Conservation (phyloP, 2,329 filamentous ascomycete genomes). For the Septoria petroselini region DNA sequence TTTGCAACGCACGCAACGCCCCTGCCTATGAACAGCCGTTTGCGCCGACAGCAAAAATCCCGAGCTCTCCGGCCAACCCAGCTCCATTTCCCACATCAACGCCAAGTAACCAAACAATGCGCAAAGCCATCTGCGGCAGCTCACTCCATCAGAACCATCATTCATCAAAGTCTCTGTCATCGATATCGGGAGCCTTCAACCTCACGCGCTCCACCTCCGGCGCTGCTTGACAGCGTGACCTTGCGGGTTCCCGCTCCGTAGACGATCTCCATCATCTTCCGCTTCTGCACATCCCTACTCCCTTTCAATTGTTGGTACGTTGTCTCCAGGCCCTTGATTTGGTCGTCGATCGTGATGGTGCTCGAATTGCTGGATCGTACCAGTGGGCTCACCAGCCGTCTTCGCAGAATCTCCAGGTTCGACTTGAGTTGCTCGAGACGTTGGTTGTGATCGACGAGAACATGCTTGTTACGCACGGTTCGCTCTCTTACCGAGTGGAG, state of each 20-base stretch:
- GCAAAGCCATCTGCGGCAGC: too few relatives aligned
- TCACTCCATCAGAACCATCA: background rate
- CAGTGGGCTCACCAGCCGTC: conserved; percentile 79
- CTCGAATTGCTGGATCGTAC: conserved; percentile 67
- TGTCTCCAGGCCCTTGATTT: conserved; percentile 77
- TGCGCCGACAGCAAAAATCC: too few relatives aligned
- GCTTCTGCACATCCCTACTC: conserved; percentile 67
- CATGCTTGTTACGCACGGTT: conserved; percentile 81
- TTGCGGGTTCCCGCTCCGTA: conserved; percentile 33
- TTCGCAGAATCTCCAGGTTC: conserved; percentile 77
- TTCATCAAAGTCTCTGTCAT: conserved; percentile 3
- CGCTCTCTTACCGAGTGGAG: conserved; percentile 75
- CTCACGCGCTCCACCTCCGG: conserved; percentile 10
- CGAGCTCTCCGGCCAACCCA: too few relatives aligned
- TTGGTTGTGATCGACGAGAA: conserved; percentile 82
- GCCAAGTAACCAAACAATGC: too few relatives aligned
- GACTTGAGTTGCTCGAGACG: conserved; percentile 80
- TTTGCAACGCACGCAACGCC: too few relatives aligned
- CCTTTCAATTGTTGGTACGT: conserved; percentile 74
- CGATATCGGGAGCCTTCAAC: conserved; percentile 22
- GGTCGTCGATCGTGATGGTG: conserved; percentile 74
- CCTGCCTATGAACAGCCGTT: too few relatives aligned
- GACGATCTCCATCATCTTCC: conserved; percentile 38
- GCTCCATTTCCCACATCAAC: too few relatives aligned
- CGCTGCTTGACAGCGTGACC: conserved; percentile 19